phyloP scores from a whole-genome alignment of 805 yeast genomes.

The Ogataea allantospora region DNA sequence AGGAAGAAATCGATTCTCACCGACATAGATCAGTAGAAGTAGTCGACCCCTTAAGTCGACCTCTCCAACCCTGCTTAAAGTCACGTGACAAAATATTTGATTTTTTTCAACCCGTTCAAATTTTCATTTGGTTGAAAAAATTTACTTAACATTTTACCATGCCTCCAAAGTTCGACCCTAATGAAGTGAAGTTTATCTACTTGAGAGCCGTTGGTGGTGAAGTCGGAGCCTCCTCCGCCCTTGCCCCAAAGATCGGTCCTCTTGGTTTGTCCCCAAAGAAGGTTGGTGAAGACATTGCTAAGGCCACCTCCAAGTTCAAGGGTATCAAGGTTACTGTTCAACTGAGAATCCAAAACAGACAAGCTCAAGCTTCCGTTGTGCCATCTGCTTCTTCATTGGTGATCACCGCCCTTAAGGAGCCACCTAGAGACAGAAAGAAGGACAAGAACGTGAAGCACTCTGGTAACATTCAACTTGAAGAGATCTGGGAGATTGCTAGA shows the following conservation, averaged over 20 bases:
- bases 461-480: constrained; percentile 97
- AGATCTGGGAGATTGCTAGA: constrained; percentile 96
- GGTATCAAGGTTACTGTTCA: constrained; percentile 99
- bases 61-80: constrained; percentile 6
- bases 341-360: constrained; percentile 99
- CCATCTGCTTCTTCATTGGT: constrained; percentile 99
- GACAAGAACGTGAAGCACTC: constrained; percentile 99
- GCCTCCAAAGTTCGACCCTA: constrained; percentile 99
- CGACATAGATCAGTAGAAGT: constrained; percentile 36
- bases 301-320: constrained; percentile 98
- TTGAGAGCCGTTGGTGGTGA: constrained; percentile 99
- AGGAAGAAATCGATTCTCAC: constrained; percentile 53
- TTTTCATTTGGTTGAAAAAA: constrained; percentile 8
- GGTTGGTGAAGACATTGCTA: constrained; percentile 99
- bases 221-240: constrained; percentile 99
- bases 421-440: constrained; percentile 99
- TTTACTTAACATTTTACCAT: constrained; percentile 39
- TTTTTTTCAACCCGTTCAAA: constrained; percentile 1
- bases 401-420: constrained; percentile 98
- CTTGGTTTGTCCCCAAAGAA: constrained; percentile 99
- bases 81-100: constrained; percentile 12
- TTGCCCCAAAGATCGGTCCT: constrained; percentile 99
- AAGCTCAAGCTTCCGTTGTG: constrained; percentile 97
- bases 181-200: constrained; percentile 97
- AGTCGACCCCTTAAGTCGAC: background rate